Conservation (phyloP, 805 yeast species). For the Ogataea degrootiae region DNA sequence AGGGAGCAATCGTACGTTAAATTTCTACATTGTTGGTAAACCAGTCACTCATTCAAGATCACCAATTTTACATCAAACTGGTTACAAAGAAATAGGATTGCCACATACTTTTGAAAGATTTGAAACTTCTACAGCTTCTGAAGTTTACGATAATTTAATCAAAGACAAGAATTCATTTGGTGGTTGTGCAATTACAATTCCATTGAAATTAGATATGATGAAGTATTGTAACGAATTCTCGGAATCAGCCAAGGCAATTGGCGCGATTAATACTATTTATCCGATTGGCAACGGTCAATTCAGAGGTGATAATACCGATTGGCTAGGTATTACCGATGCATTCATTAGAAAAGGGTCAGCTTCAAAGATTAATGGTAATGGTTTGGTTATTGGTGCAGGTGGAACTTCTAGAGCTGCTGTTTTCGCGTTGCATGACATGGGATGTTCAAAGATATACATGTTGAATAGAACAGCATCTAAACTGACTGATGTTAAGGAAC, state of each 20-base stretch:
- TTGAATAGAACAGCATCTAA: conserved; percentile 75
- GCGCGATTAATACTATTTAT: conserved; percentile 88
- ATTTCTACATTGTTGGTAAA: conserved; percentile 71
- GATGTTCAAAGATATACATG: conserved; percentile 72
- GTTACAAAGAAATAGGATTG: conserved; percentile 67
- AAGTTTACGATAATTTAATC: conserved; percentile 50
- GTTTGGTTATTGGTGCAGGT: conserved; percentile 92
- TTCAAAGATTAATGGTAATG: conserved; percentile 38
- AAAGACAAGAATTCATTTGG: conserved; percentile 54
- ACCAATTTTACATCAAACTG: conserved; percentile 80
- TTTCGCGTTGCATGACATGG: conserved; percentile 75
- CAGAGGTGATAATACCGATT: conserved; percentile 90
- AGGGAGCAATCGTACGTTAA: conserved; percentile 43
- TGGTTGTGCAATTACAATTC: conserved; percentile 95
- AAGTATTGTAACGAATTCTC: conserved; percentile 59
- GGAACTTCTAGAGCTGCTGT: conserved; percentile 96
- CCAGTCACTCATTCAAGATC: conserved; percentile 88
- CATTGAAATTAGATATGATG: conserved; percentile 79
- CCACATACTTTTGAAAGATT: conserved; percentile 66
- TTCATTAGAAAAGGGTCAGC: conserved; percentile 61
- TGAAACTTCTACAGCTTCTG: conserved; percentile 61
- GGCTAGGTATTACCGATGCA: conserved; percentile 80
- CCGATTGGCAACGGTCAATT: conserved; percentile 48
- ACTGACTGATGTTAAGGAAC: conserved; percentile 49
- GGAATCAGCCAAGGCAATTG: conserved; percentile 76